phyloP scores from a whole-genome alignment of 371 early-diverging fungal genomes.

The Batrachochytrium dendrobatidis region DNA sequence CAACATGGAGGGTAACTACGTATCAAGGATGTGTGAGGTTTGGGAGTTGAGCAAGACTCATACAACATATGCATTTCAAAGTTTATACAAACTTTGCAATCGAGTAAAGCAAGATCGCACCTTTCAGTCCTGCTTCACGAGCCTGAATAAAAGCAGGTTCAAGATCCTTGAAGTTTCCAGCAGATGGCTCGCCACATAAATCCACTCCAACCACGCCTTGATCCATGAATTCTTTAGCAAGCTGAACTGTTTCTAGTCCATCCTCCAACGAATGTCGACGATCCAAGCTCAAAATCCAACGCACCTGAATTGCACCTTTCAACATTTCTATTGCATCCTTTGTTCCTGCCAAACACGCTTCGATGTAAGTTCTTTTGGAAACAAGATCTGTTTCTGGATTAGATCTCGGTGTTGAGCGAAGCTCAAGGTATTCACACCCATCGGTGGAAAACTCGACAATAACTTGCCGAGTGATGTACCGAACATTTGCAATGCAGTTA shows the following conservation, averaged over 20 bases:
- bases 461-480: conserved; percentile 35
- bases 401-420: conserved; percentile 51
- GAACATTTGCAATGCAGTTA: conserved; percentile 38
- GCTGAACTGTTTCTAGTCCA: conserved; percentile 47
- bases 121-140: conserved; percentile 37
- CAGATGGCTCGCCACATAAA: conserved; percentile 52
- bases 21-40: background rate
- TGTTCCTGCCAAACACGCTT: conserved; percentile 26
- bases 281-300: conserved; percentile 50
- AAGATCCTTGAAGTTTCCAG: conserved; percentile 33
- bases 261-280: conserved; percentile 46
- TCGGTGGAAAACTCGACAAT: conserved; percentile 48
- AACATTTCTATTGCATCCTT: background rate
- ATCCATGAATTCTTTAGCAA: conserved; percentile 41
- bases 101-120: conserved; percentile 1
- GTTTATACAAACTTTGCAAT: too few relatives aligned
- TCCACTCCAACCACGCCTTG: conserved; percentile 54
- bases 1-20: conserved; percentile 49
- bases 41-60: too few relatives aligned
- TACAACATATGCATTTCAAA: too few relatives aligned
- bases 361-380: conserved; percentile 52
- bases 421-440: conserved; percentile 42
- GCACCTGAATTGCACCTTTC: conserved; percentile 38
- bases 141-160: conserved; percentile 44
- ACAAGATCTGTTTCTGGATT: conserved; percentile 25